A percentile compares a stretch with the other conserved stretches of the same genome.
These are phyloP conservation scores for Lolium multiflorum DNA, from an alignment of 176 grass and related monocot species.

Conservation along the genomic window DNA sequence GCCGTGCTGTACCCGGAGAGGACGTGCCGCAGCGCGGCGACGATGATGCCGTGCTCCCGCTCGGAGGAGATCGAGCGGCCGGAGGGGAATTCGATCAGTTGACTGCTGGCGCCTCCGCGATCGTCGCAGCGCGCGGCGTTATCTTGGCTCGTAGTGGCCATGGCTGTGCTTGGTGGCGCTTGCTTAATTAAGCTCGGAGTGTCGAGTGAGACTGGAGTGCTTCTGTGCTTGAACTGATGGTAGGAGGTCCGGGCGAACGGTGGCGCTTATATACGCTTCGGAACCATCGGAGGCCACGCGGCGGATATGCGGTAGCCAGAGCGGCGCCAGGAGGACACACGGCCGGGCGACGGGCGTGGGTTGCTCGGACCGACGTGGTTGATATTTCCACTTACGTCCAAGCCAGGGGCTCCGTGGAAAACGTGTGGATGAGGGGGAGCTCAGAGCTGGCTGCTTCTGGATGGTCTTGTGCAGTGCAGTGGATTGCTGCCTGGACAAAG, in stretches of 20 bases:
- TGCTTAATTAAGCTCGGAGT: background rate
- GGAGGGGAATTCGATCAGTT: background rate
- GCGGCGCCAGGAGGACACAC: conserved; percentile 30
- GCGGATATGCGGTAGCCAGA: background rate
- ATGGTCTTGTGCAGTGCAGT: background rate
- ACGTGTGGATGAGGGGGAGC: conserved; percentile 42
- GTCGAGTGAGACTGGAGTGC: background rate
- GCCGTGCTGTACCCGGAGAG: conserved; percentile 62
- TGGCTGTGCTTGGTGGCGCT: background rate
- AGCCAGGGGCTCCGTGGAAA: conserved; percentile 13
- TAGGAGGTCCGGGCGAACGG: conserved; percentile 11
- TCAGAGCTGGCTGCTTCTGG: conserved; percentile 6
- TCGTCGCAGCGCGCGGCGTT: background rate
- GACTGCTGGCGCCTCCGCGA: background rate
- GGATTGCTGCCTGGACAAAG: background rate
- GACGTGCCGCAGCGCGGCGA: conserved; percentile 70
- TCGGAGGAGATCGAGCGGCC: conserved; percentile 37
- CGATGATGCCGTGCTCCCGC: conserved; percentile 70
- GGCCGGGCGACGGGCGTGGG: background rate
- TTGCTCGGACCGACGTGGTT: background rate
- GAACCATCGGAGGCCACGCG: conserved; percentile 36
- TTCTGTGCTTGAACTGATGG: background rate
- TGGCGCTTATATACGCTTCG: conserved; percentile 34
- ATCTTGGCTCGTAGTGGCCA: conserved; percentile 28
- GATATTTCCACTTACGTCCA: background rate